Conservation (phyloP, 805 yeast species). For the Brettanomyces sp. region DNA sequence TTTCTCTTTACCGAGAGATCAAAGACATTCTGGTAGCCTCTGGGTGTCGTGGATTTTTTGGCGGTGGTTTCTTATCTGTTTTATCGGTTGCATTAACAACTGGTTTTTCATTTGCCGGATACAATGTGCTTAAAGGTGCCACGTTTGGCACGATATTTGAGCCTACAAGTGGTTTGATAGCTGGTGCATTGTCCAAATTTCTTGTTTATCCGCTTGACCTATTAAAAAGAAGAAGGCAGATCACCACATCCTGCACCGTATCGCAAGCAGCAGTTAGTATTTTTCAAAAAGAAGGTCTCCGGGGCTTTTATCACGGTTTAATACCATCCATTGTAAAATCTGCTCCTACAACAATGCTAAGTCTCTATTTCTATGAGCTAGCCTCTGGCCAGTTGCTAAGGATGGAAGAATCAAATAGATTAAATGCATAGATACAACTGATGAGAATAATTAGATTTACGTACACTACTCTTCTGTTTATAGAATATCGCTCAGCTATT, state of each 20-base stretch:
- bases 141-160: slow-evolving; percentile 31
- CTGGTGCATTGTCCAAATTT: slow-evolving; percentile 69
- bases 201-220: slow-evolving; percentile 82
- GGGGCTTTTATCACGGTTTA: slow-evolving; percentile 70
- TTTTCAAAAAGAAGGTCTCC: slow-evolving; percentile 45
- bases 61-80: slow-evolving; percentile 43
- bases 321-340: slow-evolving; percentile 63
- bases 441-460: not conserved
- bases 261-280: slow-evolving; percentile 28
- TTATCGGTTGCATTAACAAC: slow-evolving; percentile 60
- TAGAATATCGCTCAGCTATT: too few species aligned
- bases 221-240: slow-evolving; percentile 67
- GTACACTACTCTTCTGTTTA: not conserved
- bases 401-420: not conserved
- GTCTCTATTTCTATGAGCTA: slow-evolving; percentile 25
- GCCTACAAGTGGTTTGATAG: slow-evolving; percentile 58
- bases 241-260: slow-evolving; percentile 23
- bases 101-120: slow-evolving; percentile 67
- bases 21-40: slow-evolving; percentile 21
- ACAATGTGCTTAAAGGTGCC: slow-evolving; percentile 38
- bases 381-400: slow-evolving; percentile 17
- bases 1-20: slow-evolving; percentile 28
- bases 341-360: slow-evolving; percentile 57
- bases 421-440: not conserved
- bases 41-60: slow-evolving; percentile 38